Conservation (phyloP, 192 early-diverging fungal species). For the Linnemannia schmuckeri region DNA sequence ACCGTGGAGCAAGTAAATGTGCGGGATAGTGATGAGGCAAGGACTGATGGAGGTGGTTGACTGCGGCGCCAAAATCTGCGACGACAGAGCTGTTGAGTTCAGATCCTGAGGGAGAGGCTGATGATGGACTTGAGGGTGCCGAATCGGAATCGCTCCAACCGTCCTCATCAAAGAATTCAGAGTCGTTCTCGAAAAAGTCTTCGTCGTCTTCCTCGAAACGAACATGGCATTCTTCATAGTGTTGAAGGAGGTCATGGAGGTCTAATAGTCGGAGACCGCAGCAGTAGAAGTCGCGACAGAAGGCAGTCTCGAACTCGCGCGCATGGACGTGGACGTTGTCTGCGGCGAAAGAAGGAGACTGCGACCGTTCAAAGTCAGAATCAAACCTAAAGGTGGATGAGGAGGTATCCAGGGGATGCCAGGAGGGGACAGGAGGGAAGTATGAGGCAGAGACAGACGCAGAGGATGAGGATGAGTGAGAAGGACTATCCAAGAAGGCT, state of each 20-base stretch:
- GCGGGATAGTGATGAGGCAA: background rate
- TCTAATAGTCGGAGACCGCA: constrained; percentile 89
- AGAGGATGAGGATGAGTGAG: background rate
- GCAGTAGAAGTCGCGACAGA: constrained; percentile 96
- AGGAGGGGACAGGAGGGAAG: background rate
- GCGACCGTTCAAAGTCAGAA: constrained; percentile 8
- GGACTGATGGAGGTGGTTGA: background rate
- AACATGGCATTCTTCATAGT: constrained; percentile 96
- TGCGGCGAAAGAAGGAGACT: background rate
- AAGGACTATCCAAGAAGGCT: background rate
- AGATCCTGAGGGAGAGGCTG: background rate
- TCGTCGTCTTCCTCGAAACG: constrained; percentile 87
- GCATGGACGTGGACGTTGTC: constrained; percentile 23
- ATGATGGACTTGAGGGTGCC: constrained; percentile 25
- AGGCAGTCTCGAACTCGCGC: constrained; percentile 87
- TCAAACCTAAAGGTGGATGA: constrained; percentile 17
- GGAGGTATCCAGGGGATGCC: constrained; percentile 17
- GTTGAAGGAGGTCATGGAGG: constrained; percentile 94
- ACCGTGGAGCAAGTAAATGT: constrained; percentile 7
- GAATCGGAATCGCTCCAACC: constrained; percentile 46
- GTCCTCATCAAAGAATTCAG: constrained; percentile 20
- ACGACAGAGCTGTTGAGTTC: background rate
- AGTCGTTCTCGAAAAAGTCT: constrained; percentile 9
- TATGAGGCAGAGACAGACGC: background rate
- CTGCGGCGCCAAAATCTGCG: background rate